A percentile compares a stretch with the other conserved stretches of the same genome.
phyloP scores from a whole-genome alignment of 352 stramenopile genomes.

The Globisporangium polare region DNA sequence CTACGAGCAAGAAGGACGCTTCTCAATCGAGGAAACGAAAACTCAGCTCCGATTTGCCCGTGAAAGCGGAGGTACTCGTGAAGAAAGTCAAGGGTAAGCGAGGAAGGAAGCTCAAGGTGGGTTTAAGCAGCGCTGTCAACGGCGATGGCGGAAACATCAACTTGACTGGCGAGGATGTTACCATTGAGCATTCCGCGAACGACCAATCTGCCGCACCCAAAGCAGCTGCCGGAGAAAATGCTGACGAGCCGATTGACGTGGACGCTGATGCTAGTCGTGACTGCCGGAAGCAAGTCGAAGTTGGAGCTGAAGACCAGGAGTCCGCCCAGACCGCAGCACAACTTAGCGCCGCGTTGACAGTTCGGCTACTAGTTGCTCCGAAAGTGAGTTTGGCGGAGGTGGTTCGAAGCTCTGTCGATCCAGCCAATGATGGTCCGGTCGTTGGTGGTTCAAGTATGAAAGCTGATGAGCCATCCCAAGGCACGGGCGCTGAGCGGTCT shows the following conservation, averaged over 20 bases:
- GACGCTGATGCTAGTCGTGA: background rate
- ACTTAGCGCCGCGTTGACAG: background rate
- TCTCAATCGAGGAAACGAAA: slow-evolving; percentile 35
- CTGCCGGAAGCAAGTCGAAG: background rate
- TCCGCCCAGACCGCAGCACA: background rate
- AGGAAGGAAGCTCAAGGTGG: slow-evolving; percentile 12
- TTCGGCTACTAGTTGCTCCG: background rate
- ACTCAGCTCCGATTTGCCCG: slow-evolving; percentile 20
- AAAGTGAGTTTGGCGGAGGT: background rate
- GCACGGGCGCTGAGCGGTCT: background rate
- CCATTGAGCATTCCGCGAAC: background rate
- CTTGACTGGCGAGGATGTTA: slow-evolving; percentile 21
- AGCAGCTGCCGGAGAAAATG: background rate
- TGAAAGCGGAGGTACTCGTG: slow-evolving; percentile 12
- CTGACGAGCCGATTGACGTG: background rate
- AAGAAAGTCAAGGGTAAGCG: slow-evolving; percentile 30
- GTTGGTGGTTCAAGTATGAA: background rate
- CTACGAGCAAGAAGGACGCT: slow-evolving; percentile 1
- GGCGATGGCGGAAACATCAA: slow-evolving; percentile 23
- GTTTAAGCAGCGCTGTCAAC: slow-evolving; percentile 1
- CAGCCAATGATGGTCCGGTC: background rate
- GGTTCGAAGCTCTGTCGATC: background rate
- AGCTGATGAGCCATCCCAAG: background rate
- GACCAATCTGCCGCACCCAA: background rate
- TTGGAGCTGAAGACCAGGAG: background rate